Conservation (phyloP, 176 grass and related monocot genomes). For the Juncus effusus region DNA sequence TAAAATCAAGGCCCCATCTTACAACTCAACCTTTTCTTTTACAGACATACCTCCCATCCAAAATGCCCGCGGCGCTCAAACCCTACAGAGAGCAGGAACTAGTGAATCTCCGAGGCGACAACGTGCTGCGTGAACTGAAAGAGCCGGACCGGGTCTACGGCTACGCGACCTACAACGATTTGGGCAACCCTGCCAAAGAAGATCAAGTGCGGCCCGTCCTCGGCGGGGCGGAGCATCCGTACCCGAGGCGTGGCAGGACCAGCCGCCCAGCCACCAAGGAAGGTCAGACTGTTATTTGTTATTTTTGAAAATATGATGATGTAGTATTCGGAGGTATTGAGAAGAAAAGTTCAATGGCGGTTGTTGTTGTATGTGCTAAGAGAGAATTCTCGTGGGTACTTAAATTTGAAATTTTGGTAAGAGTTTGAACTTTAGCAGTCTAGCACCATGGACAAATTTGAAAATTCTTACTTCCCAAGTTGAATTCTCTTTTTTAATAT, state of each 20-base stretch:
- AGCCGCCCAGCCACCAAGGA: slow-evolving; percentile 34
- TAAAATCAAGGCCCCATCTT: too few relatives aligned
- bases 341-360: too few relatives aligned
- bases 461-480: too few relatives aligned
- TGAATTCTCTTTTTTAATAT: too few relatives aligned
- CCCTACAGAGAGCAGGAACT: slow-evolving; percentile 62
- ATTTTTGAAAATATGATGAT: too few relatives aligned
- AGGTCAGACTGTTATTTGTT: slow-evolving; percentile 20
- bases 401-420: too few relatives aligned
- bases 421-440: too few relatives aligned
- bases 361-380: too few relatives aligned
- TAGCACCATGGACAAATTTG: too few relatives aligned
- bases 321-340: too few relatives aligned
- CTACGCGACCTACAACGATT: slow-evolving; percentile 77
- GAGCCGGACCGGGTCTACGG: slow-evolving; percentile 70
- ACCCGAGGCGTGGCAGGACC: slow-evolving; percentile 78
- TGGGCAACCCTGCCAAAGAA: slow-evolving; percentile 55
- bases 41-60: slow-evolving; percentile 72
- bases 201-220: slow-evolving; percentile 41
- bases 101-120: slow-evolving; percentile 46
- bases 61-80: slow-evolving; percentile 52
- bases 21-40: background rate
- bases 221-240: slow-evolving; percentile 59
- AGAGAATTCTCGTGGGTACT: too few relatives aligned
- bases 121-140: slow-evolving; percentile 37